Percentiles rank a stretch among this genome's conserved stretches.
These are phyloP conservation scores for Pugionium cornutum DNA, from an alignment of 345 rosid genomes.

Conservation along the genomic window DNA sequence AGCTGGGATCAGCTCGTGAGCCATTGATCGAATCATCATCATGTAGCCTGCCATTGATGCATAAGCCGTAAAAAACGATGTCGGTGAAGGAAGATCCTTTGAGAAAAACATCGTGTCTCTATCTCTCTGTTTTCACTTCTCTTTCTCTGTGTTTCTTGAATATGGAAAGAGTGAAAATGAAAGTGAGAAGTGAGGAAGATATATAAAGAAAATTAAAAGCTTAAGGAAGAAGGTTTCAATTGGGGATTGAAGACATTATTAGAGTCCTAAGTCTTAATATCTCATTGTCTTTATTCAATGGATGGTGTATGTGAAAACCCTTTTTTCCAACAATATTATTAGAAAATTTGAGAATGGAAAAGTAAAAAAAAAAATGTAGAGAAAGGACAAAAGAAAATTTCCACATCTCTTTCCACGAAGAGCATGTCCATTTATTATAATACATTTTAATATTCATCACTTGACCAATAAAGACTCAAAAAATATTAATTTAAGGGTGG, in stretches of 20 bases:
- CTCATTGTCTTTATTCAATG: constrained; percentile 36
- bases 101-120: constrained; percentile 44
- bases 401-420: constrained; percentile 37
- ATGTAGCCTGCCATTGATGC: constrained; percentile 62
- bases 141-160: constrained; percentile 19
- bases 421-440: constrained; percentile 24
- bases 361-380: constrained; percentile 4
- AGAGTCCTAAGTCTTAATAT: constrained; percentile 13
- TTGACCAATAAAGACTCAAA: constrained; percentile 30
- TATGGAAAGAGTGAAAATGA: constrained; percentile 21
- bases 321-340: constrained; percentile 15
- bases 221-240: constrained; percentile 34
- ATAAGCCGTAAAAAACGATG: constrained; percentile 57
- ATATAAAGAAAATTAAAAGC: constrained; percentile 25
- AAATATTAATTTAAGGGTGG: background rate
- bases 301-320: constrained; percentile 20
- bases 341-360: background rate
- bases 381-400: constrained; percentile 29
- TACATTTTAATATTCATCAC: constrained; percentile 11
- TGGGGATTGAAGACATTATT: constrained; percentile 18
- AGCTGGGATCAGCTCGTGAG: constrained; percentile 51
- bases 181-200: constrained; percentile 29
- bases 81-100: constrained; percentile 51
- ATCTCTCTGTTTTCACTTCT: background rate
- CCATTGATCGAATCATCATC: constrained; percentile 55